A percentile compares a stretch with the other conserved stretches of the same genome.
Evolutionary conservation across 306 rosid genomes (phyloP).

Genomic region (Corylus americana): DNA sequence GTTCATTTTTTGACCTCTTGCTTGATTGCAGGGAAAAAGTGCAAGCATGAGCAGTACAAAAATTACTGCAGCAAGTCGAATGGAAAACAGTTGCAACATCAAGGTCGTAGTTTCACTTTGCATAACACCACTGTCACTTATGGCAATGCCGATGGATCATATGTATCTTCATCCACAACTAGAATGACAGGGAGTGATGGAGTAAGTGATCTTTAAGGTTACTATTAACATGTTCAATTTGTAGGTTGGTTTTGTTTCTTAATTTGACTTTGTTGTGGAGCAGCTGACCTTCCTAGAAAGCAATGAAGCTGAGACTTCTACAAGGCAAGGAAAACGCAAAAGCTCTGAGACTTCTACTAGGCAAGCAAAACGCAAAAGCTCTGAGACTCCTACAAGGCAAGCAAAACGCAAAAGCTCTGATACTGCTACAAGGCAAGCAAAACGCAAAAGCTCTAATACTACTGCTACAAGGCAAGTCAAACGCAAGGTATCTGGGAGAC

Average conservation of each 20-base stretch:
- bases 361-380: too few species aligned
- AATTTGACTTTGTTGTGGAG: constrained; percentile 25
- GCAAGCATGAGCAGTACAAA: constrained; percentile 39
- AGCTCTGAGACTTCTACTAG: too few species aligned
- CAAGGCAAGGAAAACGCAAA: not conserved
- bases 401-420: too few species aligned
- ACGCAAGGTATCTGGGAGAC: constrained; percentile 63
- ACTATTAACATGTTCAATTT: not conserved
- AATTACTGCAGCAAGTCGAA: constrained; percentile 27
- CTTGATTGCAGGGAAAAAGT: constrained; percentile 51
- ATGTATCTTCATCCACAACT: constrained; percentile 60
- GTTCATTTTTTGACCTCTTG: not conserved
- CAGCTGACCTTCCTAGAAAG: constrained; percentile 75
- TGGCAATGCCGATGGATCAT: constrained; percentile 67
- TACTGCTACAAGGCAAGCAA: constrained; percentile 22
- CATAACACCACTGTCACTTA: constrained; percentile 76
- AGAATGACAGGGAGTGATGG: constrained; percentile 87
- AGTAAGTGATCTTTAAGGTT: constrained; percentile 42
- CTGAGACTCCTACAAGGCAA: constrained; percentile 20
- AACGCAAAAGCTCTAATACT: too few species aligned
- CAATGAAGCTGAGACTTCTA: constrained; percentile 78
- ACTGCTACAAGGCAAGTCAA: constrained; percentile 28
- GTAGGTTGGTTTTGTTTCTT: constrained; percentile 6
- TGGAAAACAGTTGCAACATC: constrained; percentile 44
- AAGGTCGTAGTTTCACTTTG: constrained; percentile 59